Base-by-base conservation (phyloP, 2,329 filamentous ascomycete genomes). In the Venturia effusa region DNA sequence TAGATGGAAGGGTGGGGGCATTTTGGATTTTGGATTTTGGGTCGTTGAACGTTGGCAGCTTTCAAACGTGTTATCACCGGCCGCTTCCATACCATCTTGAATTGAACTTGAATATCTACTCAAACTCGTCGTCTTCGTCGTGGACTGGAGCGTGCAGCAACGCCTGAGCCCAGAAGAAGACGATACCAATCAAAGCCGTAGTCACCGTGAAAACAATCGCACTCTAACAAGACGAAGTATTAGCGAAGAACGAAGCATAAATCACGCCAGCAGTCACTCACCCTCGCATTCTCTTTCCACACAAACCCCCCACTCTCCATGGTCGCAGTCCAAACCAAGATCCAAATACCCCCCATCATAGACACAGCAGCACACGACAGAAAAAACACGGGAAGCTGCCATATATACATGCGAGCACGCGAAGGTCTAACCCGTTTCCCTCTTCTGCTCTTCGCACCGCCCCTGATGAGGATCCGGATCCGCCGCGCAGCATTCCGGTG, bases 311-410 rank as follows among this genome's bases (percentile, higher is more conserved):
- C 60, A 37, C 70, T 61, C 22, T 70, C 67, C 24, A 66, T 66
- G 17, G 72, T 72, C 8, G 73, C 73, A 27, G 67, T 70, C 74
- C 74, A 76, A 15, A 75, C 71, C 65, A 75, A 71, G n/a, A 74
- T 59, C 40, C 73, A 75, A 71, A 76, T 73, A 1, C 74, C 74
- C 8, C 70, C 61, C 30, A 76, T 70, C 74, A 76, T 75, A n/a
- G 69, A 71, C 0, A 76, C 60, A 4, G 72, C 72, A 7, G 72
- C 70, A 4, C 68, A 68, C 0, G 73, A 72, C 32, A 76, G 64
- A 54, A 75, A 75, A 67, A 73, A 71, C 0, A 74, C 73, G 0
- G 73, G 71, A 68, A 76, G 71, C 64, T 76, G 74, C 74, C 74
- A 76, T 0, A 72, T 72, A 59, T 72, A 71, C 37, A 75, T 66